These are phyloP conservation scores for Cercospora sp. DNA, from an alignment of 2,329 filamentous ascomycete genomes.

Conservation along the genomic window DNA sequence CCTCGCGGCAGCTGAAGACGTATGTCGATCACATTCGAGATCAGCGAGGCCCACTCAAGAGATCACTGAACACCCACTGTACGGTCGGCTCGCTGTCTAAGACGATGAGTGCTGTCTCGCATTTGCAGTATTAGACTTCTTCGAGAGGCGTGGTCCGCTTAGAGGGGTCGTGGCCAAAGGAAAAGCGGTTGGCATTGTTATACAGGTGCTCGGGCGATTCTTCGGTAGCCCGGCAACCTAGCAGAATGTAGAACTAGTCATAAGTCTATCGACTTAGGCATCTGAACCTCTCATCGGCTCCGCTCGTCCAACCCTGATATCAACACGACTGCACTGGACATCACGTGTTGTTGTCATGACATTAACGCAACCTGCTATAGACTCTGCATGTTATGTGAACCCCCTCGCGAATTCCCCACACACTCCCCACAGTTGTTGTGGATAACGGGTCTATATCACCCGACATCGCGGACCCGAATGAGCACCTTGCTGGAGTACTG, in stretches of 20 bases:
- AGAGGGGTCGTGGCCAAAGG: neutral
- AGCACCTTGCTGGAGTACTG: conserved; percentile 4
- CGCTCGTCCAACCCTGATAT: neutral
- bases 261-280: neutral
- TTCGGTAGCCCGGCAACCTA: neutral
- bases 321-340: neutral
- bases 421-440: neutral
- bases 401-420: neutral
- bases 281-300: neutral
- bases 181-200: neutral
- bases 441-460: neutral
- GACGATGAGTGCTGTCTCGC: neutral
- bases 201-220: neutral
- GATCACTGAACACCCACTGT: neutral
- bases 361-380: neutral
- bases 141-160: neutral
- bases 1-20: conserved; percentile 6
- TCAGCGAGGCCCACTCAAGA: conserved; percentile 10
- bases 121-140: neutral
- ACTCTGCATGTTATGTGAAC: neutral
- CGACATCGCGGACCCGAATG: conserved; percentile 1
- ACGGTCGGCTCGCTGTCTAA: neutral
- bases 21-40: conserved; percentile 22
- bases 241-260: neutral
- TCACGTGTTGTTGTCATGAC: neutral